phyloP scores from a whole-genome alignment of 2,329 filamentous ascomycete species.

The Massarina eburnea region DNA sequence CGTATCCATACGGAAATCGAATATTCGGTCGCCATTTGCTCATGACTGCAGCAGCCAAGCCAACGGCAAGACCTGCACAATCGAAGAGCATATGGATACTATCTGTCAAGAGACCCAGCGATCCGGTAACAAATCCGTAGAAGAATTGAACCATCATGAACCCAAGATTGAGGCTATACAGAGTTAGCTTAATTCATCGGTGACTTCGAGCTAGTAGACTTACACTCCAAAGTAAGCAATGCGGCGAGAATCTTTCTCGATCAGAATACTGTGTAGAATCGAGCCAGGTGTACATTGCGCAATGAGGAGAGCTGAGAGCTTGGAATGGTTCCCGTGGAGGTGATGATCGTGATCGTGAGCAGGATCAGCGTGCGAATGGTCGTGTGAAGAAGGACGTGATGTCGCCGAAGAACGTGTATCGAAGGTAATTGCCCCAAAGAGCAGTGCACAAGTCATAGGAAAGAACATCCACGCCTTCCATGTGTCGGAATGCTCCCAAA shows the following conservation, averaged over 20 bases:
- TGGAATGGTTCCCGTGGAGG: constrained; percentile 59
- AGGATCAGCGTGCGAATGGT: constrained; percentile 33
- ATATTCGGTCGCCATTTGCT: constrained; percentile 94
- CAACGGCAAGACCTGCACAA: constrained; percentile 87
- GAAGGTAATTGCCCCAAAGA: constrained; percentile 43
- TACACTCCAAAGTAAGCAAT: constrained; percentile 98
- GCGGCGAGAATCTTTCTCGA: constrained; percentile 87
- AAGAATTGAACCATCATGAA: constrained; percentile 96
- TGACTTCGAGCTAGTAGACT: constrained; percentile 30
- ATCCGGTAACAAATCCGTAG: constrained; percentile 92
- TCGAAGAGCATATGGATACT: constrained; percentile 99
- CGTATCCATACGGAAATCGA: constrained; percentile 90
- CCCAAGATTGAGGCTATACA: constrained; percentile 75
- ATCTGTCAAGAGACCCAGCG: constrained; percentile 90
- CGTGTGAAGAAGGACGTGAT: constrained; percentile 32
- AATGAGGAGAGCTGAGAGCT: constrained; percentile 73
- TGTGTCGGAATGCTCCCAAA: constrained; percentile 22
- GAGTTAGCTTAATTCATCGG: constrained; percentile 2
- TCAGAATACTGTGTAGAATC: constrained; percentile 79
- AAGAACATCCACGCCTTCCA: constrained; percentile 17
- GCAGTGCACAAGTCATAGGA: constrained; percentile 30
- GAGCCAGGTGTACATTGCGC: constrained; percentile 70
- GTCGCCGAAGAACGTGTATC: constrained; percentile 38
- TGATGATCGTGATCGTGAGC: constrained; percentile 34
- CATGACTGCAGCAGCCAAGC: constrained; percentile 87